These are phyloP conservation scores for Eurotiales sp. DNA, from an alignment of 2,329 filamentous ascomycete species.

Conservation along the genomic window DNA sequence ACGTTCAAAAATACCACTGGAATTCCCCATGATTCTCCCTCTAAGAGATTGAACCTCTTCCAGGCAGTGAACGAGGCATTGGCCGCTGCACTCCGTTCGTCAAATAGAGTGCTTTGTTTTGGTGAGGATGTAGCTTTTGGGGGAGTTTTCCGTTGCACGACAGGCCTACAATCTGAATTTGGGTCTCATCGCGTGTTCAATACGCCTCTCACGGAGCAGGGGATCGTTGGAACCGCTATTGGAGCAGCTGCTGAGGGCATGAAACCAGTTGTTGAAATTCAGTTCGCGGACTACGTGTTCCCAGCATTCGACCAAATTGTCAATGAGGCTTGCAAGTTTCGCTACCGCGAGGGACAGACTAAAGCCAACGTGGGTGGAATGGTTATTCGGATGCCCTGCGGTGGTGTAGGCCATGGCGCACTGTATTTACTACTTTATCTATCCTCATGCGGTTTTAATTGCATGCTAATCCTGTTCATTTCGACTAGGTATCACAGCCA, in stretches of 20 bases:
- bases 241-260: slow-evolving; percentile 86
- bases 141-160: slow-evolving; percentile 90
- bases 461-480: background rate
- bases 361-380: slow-evolving; percentile 73
- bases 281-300: slow-evolving; percentile 91
- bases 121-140: slow-evolving; percentile 97
- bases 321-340: slow-evolving; percentile 85
- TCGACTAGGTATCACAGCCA: slow-evolving; percentile 69
- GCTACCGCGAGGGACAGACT: slow-evolving; percentile 67
- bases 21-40: slow-evolving; percentile 70
- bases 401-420: slow-evolving; percentile 83
- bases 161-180: slow-evolving; percentile 82
- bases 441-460: background rate
- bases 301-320: slow-evolving; percentile 92
- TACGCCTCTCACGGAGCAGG: slow-evolving; percentile 91
- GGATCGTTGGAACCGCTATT: slow-evolving; percentile 89
- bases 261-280: slow-evolving; percentile 88
- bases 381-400: slow-evolving; percentile 85
- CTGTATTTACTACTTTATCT: slow-evolving; percentile 44
- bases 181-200: slow-evolving; percentile 91
- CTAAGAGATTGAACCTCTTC: slow-evolving; percentile 88
- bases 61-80: slow-evolving; percentile 90
- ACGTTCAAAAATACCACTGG: slow-evolving; percentile 66
- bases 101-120: slow-evolving; percentile 84
- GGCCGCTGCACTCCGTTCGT: slow-evolving; percentile 72